Conservation (phyloP, 257 asterid species). For the Nicotiana obtusifolia region DNA sequence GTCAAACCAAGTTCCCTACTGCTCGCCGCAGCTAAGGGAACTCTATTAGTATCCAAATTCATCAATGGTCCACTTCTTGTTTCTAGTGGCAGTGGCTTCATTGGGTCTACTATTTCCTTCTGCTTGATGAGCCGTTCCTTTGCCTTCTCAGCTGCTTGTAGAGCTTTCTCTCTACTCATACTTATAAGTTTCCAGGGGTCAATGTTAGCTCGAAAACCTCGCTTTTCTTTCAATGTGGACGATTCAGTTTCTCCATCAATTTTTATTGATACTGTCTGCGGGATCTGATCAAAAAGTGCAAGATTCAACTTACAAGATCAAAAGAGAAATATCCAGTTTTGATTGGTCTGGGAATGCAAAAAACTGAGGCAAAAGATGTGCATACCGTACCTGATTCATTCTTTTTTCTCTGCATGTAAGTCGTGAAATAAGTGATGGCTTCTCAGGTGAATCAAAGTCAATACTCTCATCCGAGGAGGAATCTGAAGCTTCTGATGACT, state of each 20-base stretch:
- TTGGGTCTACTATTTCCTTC: slow-evolving; percentile 14
- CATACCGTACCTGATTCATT: slow-evolving; percentile 39
- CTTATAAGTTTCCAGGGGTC: slow-evolving; percentile 90
- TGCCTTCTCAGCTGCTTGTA: slow-evolving; percentile 63
- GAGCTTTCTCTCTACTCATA: slow-evolving; percentile 78
- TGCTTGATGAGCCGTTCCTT: slow-evolving; percentile 56
- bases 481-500: slow-evolving; percentile 72
- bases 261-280: slow-evolving; percentile 62
- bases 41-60: slow-evolving; percentile 33
- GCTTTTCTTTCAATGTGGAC: slow-evolving; percentile 38
- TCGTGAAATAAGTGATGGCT: slow-evolving; percentile 39
- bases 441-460: slow-evolving; percentile 53
- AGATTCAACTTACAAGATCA: neutral
- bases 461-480: slow-evolving; percentile 56
- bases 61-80: slow-evolving; percentile 60
- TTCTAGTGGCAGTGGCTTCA: slow-evolving; percentile 77
- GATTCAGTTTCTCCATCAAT: slow-evolving; percentile 58
- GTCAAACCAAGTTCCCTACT: slow-evolving; percentile 24
- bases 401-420: slow-evolving; percentile 41
- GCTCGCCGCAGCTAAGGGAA: neutral
- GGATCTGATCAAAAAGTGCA: slow-evolving; percentile 33
- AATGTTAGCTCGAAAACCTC: slow-evolving; percentile 75
- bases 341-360: neutral
- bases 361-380: neutral
- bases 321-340: neutral